A percentile compares a stretch with the other conserved stretches of the same genome.
Evolutionary conservation across 768 basidiomycete genomes (phyloP).

Genomic region (Nevesoporus exiguus): DNA sequence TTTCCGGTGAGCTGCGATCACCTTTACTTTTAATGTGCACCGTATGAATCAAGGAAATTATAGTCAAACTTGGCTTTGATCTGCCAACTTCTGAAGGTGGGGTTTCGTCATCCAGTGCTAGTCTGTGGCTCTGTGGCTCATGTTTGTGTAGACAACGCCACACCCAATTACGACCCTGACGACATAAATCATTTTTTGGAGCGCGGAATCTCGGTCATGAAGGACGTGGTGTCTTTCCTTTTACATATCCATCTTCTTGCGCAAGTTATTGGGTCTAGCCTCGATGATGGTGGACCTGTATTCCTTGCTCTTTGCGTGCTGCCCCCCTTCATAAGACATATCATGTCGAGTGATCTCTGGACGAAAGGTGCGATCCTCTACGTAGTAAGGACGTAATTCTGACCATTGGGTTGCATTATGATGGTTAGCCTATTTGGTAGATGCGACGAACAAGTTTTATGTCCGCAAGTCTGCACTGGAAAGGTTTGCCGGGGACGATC

Average conservation of each 20-base stretch:
- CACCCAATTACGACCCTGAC: neutral
- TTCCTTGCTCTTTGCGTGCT: slow-evolving; percentile 23
- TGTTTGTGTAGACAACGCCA: slow-evolving; percentile 2
- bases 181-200: slow-evolving; percentile 15
- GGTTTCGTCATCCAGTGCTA: no score
- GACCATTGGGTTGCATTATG: neutral
- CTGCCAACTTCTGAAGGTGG: no score
- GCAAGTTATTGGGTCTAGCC: slow-evolving; percentile 14
- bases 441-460: slow-evolving; percentile 15
- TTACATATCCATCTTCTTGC: slow-evolving; percentile 23
- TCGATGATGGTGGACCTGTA: slow-evolving; percentile 19
- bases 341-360: slow-evolving; percentile 16
- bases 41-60: neutral
- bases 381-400: neutral
- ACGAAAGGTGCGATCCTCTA: slow-evolving; percentile 12
- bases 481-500: neutral
- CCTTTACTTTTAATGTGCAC: neutral
- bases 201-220: slow-evolving; percentile 7
- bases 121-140: no score
- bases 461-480: slow-evolving; percentile 22
- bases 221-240: slow-evolving; percentile 15
- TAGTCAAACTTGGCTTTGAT: slow-evolving; percentile 20
- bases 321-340: neutral
- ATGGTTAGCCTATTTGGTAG: slow-evolving; percentile 17
- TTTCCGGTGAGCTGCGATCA: slow-evolving; percentile 10